Conservation (phyloP, 352 stramenopile species). For the Pythium apleroticum region DNA sequence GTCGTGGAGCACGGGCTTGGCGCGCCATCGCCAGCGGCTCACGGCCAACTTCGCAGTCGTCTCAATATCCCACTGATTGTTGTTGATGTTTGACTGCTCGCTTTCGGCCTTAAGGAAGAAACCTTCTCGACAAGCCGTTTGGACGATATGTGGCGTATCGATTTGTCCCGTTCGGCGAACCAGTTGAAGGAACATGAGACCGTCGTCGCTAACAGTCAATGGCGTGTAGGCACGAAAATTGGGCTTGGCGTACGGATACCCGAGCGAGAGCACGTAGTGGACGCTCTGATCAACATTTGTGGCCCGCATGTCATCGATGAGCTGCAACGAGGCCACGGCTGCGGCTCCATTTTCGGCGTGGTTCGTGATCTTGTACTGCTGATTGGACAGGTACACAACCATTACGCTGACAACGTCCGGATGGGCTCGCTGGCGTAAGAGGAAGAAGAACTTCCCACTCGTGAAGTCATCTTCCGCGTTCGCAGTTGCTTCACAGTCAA, state of each 20-base stretch:
- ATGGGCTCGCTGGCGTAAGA: conserved; percentile 8
- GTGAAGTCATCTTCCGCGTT: conserved; percentile 3
- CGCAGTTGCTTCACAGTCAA: neutral
- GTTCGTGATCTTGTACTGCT: conserved; percentile 11
- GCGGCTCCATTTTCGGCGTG: conserved; percentile 1
- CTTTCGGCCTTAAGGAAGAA: conserved; percentile 17
- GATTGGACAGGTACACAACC: conserved; percentile 12
- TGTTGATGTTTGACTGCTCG: conserved; percentile 25
- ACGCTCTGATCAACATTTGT: neutral
- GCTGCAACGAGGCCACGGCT: neutral
- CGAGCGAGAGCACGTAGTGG: neutral
- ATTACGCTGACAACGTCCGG: conserved; percentile 10
- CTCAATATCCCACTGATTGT: conserved; percentile 3
- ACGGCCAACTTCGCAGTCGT: neutral
- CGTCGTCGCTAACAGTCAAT: neutral
- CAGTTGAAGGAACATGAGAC: neutral
- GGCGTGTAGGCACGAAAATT: conserved; percentile 5
- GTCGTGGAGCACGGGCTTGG: conserved; percentile 22
- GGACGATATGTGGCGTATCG: neutral
- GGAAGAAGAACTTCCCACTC: conserved; percentile 5
- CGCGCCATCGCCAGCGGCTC: conserved; percentile 6
- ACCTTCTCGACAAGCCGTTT: conserved; percentile 6
- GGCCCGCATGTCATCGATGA: conserved; percentile 10
- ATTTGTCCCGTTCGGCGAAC: neutral
- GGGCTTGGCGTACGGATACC: conserved; percentile 16